phyloP scores from a whole-genome alignment of 1,139 yeast species.

The Geotrichum restrictum region DNA sequence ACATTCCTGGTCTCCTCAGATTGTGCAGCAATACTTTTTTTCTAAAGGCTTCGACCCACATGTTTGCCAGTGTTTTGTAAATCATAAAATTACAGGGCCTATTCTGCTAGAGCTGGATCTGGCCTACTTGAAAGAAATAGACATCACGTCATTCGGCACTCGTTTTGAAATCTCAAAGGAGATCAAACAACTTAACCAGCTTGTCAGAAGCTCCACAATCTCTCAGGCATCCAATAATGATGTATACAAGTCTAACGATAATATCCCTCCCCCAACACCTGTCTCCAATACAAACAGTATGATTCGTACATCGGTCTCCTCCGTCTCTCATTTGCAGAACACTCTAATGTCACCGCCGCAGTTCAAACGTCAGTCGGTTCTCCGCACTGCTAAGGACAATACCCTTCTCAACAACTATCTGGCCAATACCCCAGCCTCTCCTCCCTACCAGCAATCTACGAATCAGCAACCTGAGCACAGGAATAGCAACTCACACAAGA shows the following conservation, averaged over 20 bases:
- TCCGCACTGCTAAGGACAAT: conserved; percentile 18
- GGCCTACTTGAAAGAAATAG: conserved; percentile 82
- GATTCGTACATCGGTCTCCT: conserved; percentile 2
- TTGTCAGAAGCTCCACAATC: background rate
- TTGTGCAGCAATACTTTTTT: conserved; percentile 74
- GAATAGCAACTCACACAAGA: conserved; percentile 13
- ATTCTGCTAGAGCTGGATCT: conserved; percentile 81
- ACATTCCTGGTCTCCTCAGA: conserved; percentile 72
- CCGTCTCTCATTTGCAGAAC: conserved; percentile 1
- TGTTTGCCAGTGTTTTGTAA: conserved; percentile 71
- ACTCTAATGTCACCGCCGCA: conserved; percentile 13
- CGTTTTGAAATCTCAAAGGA: conserved; percentile 87
- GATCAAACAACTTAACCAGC: conserved; percentile 58
- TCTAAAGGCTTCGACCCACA: conserved; percentile 67
- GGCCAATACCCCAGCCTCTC: conserved; percentile 1
- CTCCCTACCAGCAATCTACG: background rate
- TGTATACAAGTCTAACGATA: background rate
- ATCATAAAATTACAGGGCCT: conserved; percentile 84
- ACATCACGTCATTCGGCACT: conserved; percentile 88
- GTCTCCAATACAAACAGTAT: conserved; percentile 9
- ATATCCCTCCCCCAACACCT: conserved; percentile 12
- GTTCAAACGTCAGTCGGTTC: conserved; percentile 17
- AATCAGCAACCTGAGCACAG: background rate
- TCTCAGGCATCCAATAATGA: background rate
- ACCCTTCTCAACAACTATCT: conserved; percentile 3